Evolutionary conservation across 164 flowering plant genomes (phyloP).

Genomic region (Piper betle): DNA sequence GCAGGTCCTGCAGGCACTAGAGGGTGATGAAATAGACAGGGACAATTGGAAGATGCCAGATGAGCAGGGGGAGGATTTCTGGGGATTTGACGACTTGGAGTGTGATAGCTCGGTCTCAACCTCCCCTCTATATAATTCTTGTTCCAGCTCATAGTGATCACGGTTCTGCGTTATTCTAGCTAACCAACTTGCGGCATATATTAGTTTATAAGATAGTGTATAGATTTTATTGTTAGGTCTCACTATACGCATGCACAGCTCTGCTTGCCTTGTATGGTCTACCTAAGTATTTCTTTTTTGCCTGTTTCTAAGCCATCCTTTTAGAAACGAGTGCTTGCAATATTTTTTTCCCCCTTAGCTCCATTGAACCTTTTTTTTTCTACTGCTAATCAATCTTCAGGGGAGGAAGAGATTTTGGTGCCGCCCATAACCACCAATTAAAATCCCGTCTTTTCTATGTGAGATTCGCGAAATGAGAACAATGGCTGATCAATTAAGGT

Average conservation of each 20-base stretch:
- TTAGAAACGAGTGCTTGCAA: no score
- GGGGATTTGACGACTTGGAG: constrained; percentile 90
- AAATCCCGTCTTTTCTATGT: no score
- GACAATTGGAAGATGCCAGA: constrained; percentile 75
- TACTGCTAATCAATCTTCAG: no score
- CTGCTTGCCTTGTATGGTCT: not conserved
- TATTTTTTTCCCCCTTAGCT: no score
- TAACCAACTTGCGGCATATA: no score
- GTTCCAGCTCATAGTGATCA: constrained; percentile 20
- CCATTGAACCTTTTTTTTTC: no score
- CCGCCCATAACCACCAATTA: no score
- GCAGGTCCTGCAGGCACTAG: constrained; percentile 61
- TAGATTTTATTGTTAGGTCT: not conserved
- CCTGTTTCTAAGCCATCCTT: not conserved
- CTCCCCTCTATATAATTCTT: constrained; percentile 30
- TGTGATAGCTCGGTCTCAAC: constrained; percentile 42
- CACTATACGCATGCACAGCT: not conserved
- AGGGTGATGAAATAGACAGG: constrained; percentile 27
- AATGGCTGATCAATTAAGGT: no score
- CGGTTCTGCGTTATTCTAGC: not conserved
- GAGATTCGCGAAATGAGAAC: no score
- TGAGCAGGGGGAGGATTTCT: constrained; percentile 53
- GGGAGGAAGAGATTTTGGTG: no score
- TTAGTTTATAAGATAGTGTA: not conserved
- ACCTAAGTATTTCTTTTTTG: not conserved